Base-by-base conservation (phyloP, 805 yeast genomes). In the baker's yeast (Saccharomyces cerevisiae) region DNA sequence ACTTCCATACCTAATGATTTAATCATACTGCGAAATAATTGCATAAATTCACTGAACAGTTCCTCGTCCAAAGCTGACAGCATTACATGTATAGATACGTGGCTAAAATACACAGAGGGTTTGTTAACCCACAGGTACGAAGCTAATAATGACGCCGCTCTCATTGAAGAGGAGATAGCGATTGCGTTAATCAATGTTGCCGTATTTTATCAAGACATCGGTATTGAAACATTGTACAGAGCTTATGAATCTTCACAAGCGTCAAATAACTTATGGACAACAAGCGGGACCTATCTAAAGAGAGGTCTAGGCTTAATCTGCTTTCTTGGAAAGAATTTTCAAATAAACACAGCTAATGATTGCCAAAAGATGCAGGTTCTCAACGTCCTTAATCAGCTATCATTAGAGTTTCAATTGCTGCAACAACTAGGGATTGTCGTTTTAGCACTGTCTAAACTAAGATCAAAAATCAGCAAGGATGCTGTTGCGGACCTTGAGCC, bases 391-490 rank as follows among this genome's bases (percentile, higher is more conserved):
- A 30, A 41, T 8, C 59, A 58, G 22, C 14, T 59, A 55, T 51
- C 43, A 1, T 43, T 49, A 10, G 66, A 62, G 47, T 54, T 60
- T 21, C 59, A 60, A 48, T 41, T 67, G 46, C 26, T 65, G 22
- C 71, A 69, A 48, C 70, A 69, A 54, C 50, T 68, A 22, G 64
- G 68, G 4, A 55, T 68, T 3, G 58, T 69, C 4, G 56, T 63
- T n/a, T 48, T 69, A n/a, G 59, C 71, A n/a, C 52, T 69, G 10
- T 60, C 70, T 9, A 69, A 68, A 59, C 52, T 68, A 41, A 60
- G 67, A 49, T 46, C 60, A 1, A 58, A 59, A 49, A 49, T 69
- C 31, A 57, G 55, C 13, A 61, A 59, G 48, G 65, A 64, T 27
- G 65, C 64, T 28, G 55, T 65, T 13, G 51, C 66, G 41, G 70